A percentile compares a stretch with the other conserved stretches of the same genome.
These are phyloP conservation scores for Globisporangium alternatum DNA, from an alignment of 352 stramenopile genomes.

Conservation along the genomic window DNA sequence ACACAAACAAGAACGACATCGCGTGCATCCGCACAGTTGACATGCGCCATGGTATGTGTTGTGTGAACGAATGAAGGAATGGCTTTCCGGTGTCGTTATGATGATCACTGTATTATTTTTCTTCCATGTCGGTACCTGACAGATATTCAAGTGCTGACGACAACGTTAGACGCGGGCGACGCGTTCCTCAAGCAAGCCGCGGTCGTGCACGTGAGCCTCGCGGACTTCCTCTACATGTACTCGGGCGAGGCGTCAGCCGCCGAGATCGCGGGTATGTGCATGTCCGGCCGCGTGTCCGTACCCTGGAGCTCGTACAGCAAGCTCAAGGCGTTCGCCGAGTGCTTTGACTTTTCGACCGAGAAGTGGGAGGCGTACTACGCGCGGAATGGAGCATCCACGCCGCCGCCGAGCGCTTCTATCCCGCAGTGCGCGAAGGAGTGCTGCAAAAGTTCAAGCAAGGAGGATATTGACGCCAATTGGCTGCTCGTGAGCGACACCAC, in stretches of 20 bases:
- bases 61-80: not conserved
- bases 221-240: constrained; percentile 88
- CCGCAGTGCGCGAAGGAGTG: constrained; percentile 54
- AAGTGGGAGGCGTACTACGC: constrained; percentile 82
- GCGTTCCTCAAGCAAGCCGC: constrained; percentile 61
- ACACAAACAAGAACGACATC: constrained; percentile 37
- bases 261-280: constrained; percentile 82
- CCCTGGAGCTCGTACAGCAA: constrained; percentile 82
- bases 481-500: constrained; percentile 66
- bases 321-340: constrained; percentile 81
- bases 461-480: constrained; percentile 86
- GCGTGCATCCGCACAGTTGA: constrained; percentile 76
- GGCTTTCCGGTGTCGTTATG: not conserved
- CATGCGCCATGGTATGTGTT: constrained; percentile 52
- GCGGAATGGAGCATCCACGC: constrained; percentile 27
- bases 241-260: constrained; percentile 68
- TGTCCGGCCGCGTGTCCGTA: constrained; percentile 81
- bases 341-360: constrained; percentile 81
- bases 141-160: constrained; percentile 57
- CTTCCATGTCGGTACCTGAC: not conserved
- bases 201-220: constrained; percentile 68
- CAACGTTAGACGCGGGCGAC: constrained; percentile 42
- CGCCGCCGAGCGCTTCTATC: constrained; percentile 14
- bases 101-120: constrained; percentile 5
- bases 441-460: constrained; percentile 61